Conservation (phyloP, 805 yeast species). For the Saccharomycopsis fodiens region DNA sequence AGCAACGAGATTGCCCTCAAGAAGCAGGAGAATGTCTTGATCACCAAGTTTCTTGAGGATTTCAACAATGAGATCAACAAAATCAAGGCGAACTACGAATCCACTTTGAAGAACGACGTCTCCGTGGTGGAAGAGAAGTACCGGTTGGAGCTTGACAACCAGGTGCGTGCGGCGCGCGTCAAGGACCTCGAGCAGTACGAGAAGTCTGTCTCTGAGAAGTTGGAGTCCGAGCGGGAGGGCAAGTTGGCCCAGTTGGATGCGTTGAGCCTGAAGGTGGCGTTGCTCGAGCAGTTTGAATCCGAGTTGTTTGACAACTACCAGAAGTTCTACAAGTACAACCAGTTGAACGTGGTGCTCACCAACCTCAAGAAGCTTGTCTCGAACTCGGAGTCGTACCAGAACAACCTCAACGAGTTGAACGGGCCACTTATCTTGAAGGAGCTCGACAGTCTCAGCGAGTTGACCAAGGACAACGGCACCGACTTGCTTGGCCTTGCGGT, state of each 20-base stretch:
- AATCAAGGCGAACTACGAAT: constrained; percentile 51
- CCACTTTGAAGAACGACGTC: constrained; percentile 55
- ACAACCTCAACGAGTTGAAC: constrained; percentile 25
- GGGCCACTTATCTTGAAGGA: constrained; percentile 58
- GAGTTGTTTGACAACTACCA: constrained; percentile 37
- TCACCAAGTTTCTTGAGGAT: constrained; percentile 51
- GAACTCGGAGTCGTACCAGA: constrained; percentile 16
- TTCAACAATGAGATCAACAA: constrained; percentile 54
- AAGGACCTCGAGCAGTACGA: constrained; percentile 65
- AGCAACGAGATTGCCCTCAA: constrained; percentile 28
- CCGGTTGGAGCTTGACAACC: constrained; percentile 65
- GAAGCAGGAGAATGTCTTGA: constrained; percentile 45
- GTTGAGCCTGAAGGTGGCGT: constrained; percentile 45
- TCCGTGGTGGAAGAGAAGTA: constrained; percentile 59
- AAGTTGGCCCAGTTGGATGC: constrained; percentile 63
- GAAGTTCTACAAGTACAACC: constrained; percentile 30
- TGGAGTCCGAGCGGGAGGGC: constrained; percentile 72
- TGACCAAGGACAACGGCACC: constrained; percentile 36
- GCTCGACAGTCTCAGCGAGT: constrained; percentile 48
- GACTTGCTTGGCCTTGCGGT: constrained; percentile 44
- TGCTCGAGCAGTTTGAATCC: constrained; percentile 48
- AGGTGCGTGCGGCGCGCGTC: constrained; percentile 56
- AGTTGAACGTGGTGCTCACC: constrained; percentile 27
- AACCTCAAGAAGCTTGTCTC: constrained; percentile 16
- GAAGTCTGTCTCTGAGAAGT: constrained; percentile 44